Evolutionary conservation across 1,284 basidiomycete genomes (phyloP).

Genomic region (Fomitopsis palustris): DNA sequence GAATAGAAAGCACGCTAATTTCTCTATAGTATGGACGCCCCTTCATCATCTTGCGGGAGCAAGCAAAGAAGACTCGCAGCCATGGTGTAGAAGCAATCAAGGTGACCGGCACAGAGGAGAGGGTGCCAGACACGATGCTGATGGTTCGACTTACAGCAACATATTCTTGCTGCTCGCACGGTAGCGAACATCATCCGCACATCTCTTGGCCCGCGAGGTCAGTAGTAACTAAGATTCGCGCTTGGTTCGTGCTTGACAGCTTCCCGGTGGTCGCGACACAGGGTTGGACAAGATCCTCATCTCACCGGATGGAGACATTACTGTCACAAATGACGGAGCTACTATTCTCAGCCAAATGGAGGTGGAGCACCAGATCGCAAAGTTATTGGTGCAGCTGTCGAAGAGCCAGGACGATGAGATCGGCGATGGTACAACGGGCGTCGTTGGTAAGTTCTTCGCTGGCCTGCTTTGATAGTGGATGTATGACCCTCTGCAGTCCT

Average conservation of each 20-base stretch:
- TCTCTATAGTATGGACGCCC: slow-evolving; percentile 82
- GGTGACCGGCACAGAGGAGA: slow-evolving; percentile 40
- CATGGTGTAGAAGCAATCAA: slow-evolving; percentile 98
- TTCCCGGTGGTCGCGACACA: slow-evolving; percentile 25
- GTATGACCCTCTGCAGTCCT: slow-evolving; percentile 66
- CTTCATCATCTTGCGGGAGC: slow-evolving; percentile 96
- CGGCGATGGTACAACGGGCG: slow-evolving; percentile 98
- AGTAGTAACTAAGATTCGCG: slow-evolving; percentile 13
- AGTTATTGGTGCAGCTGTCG: slow-evolving; percentile 93
- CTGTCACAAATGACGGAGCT: slow-evolving; percentile 98
- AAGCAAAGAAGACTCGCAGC: slow-evolving; percentile 90
- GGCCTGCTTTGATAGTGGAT: not conserved
- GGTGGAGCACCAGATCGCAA: slow-evolving; percentile 98
- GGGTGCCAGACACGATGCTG: not conserved
- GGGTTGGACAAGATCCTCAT: slow-evolving; percentile 99
- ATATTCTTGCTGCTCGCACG: slow-evolving; percentile 90
- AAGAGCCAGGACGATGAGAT: slow-evolving; percentile 99
- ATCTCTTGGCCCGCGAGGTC: slow-evolving; percentile 91
- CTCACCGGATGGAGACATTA: slow-evolving; percentile 97
- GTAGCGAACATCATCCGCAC: slow-evolving; percentile 96
- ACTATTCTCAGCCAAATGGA: slow-evolving; percentile 97
- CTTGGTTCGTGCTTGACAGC: not conserved
- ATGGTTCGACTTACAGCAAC: slow-evolving; percentile 52
- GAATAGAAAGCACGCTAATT: slow-evolving; percentile 4
- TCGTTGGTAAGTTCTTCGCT: slow-evolving; percentile 76